Conservation (phyloP, 768 basidiomycete genomes). For the Pleurotus sapidus region DNA sequence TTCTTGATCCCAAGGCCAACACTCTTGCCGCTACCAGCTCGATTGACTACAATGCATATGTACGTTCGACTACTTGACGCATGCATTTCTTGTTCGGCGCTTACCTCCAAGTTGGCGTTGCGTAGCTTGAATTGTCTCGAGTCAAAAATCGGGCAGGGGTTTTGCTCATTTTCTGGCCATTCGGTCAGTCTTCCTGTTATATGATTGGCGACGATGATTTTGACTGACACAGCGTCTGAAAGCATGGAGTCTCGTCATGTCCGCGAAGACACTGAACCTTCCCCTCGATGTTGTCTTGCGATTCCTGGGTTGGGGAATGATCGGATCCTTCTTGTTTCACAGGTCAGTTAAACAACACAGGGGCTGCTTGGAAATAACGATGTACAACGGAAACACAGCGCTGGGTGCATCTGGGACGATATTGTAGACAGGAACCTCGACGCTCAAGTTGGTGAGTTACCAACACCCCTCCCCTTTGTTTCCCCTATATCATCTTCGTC, state of each 20-base stretch:
- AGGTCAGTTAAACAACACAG: not conserved
- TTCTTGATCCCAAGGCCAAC: no score
- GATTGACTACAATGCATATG: not conserved
- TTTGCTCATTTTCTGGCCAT: not conserved
- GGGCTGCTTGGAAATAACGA: no score
- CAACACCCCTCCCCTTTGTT: not conserved
- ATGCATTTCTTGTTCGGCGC: no score
- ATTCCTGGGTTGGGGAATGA: not conserved
- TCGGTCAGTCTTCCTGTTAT: not conserved
- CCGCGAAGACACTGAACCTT: not conserved
- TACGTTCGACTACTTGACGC: not conserved
- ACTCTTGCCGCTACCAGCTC: no score
- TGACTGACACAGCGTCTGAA: not conserved
- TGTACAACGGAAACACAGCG: not conserved
- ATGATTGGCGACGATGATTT: not conserved
- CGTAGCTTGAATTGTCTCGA: not conserved
- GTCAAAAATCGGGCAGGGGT: not conserved
- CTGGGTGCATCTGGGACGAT: conserved; percentile 16
- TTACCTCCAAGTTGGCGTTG: not conserved
- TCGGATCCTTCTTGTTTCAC: not conserved
- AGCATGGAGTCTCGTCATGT: not conserved
- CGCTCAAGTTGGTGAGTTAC: conserved; percentile 13
- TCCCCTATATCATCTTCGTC: not conserved
- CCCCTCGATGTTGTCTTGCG: not conserved
- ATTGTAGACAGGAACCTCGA: conserved; percentile 17